These are phyloP conservation scores for Arabidopsis hybrid DNA, from an alignment of 441 rosid genomes.

Conservation along the genomic window DNA sequence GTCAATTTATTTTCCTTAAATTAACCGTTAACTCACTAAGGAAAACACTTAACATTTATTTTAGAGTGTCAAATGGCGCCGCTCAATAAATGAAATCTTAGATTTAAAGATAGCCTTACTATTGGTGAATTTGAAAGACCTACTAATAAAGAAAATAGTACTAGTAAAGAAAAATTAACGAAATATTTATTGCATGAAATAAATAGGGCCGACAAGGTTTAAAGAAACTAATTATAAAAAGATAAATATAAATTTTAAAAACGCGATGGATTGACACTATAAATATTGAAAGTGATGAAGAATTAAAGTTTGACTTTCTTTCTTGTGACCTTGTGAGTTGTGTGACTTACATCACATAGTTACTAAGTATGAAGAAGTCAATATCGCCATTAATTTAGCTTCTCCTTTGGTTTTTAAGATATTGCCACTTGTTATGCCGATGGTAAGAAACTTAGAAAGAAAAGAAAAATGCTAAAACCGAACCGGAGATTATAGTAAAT, in stretches of 20 bases:
- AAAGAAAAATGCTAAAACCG: too few species aligned
- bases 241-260: background rate
- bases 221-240: slow-evolving; percentile 2
- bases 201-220: slow-evolving; percentile 39
- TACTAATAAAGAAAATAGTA: slow-evolving; percentile 35
- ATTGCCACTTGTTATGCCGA: slow-evolving; percentile 10
- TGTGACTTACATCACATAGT: slow-evolving; percentile 28
- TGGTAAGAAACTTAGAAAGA: too few species aligned
- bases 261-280: slow-evolving; percentile 3
- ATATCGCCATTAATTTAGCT: slow-evolving; percentile 40
- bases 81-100: slow-evolving; percentile 35
- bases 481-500: too few species aligned
- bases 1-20: background rate
- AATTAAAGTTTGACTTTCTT: slow-evolving; percentile 53
- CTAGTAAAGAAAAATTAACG: slow-evolving; percentile 19
- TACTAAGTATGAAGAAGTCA: slow-evolving; percentile 48
- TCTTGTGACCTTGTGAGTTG: slow-evolving; percentile 40
- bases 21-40: slow-evolving; percentile 10
- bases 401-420: slow-evolving; percentile 27
- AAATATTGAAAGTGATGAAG: slow-evolving; percentile 34
- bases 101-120: slow-evolving; percentile 30
- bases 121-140: slow-evolving; percentile 40
- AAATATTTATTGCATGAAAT: slow-evolving; percentile 39
- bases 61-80: slow-evolving; percentile 36
- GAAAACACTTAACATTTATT: slow-evolving; percentile 22